Evolutionary conservation across 1,139 yeast species (phyloP).

Genomic region (Yamadazyma siamensis): DNA sequence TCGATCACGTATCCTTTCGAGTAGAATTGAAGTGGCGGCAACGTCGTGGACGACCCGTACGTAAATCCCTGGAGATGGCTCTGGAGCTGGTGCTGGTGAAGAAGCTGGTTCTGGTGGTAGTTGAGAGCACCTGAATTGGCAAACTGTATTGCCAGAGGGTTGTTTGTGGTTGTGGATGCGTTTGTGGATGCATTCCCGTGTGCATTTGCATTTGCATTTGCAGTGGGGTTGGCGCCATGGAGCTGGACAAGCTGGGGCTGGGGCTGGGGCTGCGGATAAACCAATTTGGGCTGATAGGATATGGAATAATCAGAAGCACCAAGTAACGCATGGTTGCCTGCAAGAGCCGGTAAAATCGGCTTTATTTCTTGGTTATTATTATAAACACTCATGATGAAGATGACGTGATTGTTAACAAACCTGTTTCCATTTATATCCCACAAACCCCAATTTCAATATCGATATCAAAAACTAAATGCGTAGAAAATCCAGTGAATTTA

Average conservation of each 20-base stretch:
- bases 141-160: too few species aligned
- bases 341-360: constrained; percentile 14
- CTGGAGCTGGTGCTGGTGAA: not conserved
- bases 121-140: too few species aligned
- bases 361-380: constrained; percentile 14
- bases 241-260: not conserved
- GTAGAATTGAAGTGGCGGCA: constrained; percentile 8
- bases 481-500: too few species aligned
- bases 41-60: not conserved
- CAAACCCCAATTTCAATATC: not conserved
- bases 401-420: not conserved
- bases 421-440: not conserved
- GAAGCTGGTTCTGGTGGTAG: not conserved
- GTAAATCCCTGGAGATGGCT: too few species aligned
- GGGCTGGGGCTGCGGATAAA: not conserved
- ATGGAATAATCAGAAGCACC: not conserved
- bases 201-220: not conserved
- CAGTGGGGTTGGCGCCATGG: constrained; percentile 2
- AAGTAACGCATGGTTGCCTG: constrained; percentile 1
- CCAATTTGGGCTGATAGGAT: too few species aligned
- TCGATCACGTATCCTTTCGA: constrained; percentile 2
- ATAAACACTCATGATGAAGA: constrained; percentile 8
- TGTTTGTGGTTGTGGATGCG: not conserved
- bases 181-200: not conserved
- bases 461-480: too few species aligned